Percentiles rank a stretch among this genome's conserved stretches.
Conservation (phyloP, 1,284 basidiomycete species). For the Mycosarcoma maydis region DNA sequence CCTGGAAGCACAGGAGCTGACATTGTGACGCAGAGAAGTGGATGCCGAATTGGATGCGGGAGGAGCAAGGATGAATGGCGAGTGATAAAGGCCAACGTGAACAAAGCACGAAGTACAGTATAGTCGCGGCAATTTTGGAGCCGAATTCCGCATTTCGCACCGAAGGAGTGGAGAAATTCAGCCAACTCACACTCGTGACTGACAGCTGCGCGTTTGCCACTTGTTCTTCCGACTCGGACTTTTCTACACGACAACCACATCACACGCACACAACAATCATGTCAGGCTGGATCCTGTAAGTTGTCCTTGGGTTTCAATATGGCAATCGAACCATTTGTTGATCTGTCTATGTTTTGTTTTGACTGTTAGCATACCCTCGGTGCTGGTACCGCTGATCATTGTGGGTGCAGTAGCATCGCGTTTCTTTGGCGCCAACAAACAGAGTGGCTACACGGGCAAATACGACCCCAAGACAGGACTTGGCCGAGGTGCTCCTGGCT, state of each 20-base stretch:
- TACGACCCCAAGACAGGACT: slow-evolving; percentile 63
- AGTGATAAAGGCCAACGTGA: background rate
- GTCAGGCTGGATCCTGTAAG: slow-evolving; percentile 46
- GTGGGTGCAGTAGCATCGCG: slow-evolving; percentile 41
- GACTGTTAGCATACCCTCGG: slow-evolving; percentile 36
- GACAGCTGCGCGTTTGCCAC: background rate
- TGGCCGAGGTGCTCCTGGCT: slow-evolving; percentile 61
- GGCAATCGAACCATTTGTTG: too few relatives aligned
- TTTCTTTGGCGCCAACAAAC: slow-evolving; percentile 27
- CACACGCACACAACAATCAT: slow-evolving; percentile 2
- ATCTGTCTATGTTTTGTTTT: background rate
- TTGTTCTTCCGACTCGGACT: background rate
- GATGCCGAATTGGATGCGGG: background rate
- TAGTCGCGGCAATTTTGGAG: too few relatives aligned
- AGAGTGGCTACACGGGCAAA: slow-evolving; percentile 34
- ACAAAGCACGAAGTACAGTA: background rate
- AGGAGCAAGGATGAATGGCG: background rate
- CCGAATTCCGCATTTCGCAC: slow-evolving; percentile 28
- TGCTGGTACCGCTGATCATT: slow-evolving; percentile 47
- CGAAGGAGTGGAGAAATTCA: slow-evolving; percentile 9
- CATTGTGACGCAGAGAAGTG: background rate
- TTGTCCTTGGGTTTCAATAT: background rate
- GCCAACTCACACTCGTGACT: background rate
- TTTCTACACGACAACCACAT: too few relatives aligned
- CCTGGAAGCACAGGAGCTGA: slow-evolving; percentile 24